phyloP scores from a whole-genome alignment of 2,329 filamentous ascomycete genomes.

The Pseudonectria foliicola region DNA sequence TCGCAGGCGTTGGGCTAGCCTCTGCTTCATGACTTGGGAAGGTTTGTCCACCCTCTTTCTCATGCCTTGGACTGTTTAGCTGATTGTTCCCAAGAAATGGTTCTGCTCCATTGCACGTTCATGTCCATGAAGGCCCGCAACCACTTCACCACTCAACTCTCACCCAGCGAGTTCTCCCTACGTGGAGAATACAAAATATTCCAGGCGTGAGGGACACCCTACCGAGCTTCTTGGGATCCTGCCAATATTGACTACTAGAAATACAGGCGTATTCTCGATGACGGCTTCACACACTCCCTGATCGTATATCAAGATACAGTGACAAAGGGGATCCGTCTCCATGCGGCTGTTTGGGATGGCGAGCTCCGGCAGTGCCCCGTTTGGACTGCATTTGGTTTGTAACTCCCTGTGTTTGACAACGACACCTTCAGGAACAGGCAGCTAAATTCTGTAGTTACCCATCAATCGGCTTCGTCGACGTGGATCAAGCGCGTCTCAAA shows the following conservation, averaged over 20 bases:
- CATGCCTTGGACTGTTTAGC: neutral
- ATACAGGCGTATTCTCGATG: constrained; percentile 48
- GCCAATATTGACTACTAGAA: neutral
- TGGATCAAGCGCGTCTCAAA: constrained; percentile 45
- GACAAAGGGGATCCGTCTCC: constrained; percentile 44
- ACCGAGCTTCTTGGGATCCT: neutral
- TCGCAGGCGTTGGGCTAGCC: constrained; percentile 45
- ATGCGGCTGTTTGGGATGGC: constrained; percentile 49
- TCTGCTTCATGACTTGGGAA: constrained; percentile 56
- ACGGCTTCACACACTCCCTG: constrained; percentile 45
- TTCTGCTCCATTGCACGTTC: constrained; percentile 53
- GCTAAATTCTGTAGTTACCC: constrained; percentile 37
- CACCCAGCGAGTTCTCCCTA: constrained; percentile 40
- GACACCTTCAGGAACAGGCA: neutral
- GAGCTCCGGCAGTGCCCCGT: constrained; percentile 48
- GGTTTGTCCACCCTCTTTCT: constrained; percentile 29
- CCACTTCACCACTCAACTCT: constrained; percentile 35
- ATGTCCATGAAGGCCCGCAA: constrained; percentile 48
- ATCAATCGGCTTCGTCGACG: constrained; percentile 38
- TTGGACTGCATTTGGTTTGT: constrained; percentile 57
- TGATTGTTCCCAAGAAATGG: constrained; percentile 39
- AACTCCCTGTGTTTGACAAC: neutral
- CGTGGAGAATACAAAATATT: constrained; percentile 45
- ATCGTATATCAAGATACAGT: constrained; percentile 45
- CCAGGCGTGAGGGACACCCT: constrained; percentile 42